phyloP scores from a whole-genome alignment of 106 monocot genomes.

The Acanthochlamys bracteata region DNA sequence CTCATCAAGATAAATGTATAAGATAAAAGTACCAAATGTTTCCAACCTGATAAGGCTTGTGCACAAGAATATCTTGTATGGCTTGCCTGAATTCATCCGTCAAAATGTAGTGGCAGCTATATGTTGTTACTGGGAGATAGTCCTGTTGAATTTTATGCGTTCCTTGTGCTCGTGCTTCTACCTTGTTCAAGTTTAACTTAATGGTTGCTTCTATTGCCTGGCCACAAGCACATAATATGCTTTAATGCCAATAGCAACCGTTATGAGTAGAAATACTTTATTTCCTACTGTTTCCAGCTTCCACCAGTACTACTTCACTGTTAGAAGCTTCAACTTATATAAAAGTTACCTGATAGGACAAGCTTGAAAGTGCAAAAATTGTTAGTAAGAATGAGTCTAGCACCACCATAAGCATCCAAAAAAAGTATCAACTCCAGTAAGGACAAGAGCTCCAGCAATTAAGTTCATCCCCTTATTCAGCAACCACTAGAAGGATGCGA shows the following conservation, averaged over 20 bases:
- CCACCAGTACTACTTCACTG: too few species aligned
- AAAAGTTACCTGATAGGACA: constrained; percentile 83
- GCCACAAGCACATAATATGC: neutral
- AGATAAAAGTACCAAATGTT: neutral
- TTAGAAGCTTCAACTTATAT: neutral
- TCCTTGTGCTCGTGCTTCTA: constrained; percentile 98
- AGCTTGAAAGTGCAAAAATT: constrained; percentile 95
- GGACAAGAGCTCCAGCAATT: constrained; percentile 95
- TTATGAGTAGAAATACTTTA: neutral
- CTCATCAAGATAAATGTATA: too few species aligned
- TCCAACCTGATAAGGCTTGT: constrained; percentile 77
- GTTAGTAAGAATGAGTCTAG: constrained; percentile 70
- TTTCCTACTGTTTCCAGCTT: too few species aligned
- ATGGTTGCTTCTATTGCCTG: constrained; percentile 99
- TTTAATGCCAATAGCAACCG: too few species aligned
- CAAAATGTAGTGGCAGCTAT: constrained; percentile 83
- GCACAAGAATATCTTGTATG: constrained; percentile 61
- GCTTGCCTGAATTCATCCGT: constrained; percentile 64
- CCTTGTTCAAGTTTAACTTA: constrained; percentile 76
- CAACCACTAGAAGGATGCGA: constrained; percentile 66
- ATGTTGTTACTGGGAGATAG: constrained; percentile 91
- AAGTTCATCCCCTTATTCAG: constrained; percentile 77
- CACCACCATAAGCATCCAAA: constrained; percentile 99
- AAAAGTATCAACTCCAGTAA: constrained; percentile 91
- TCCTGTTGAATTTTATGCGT: constrained; percentile 97